phyloP scores from a whole-genome alignment of 2,329 filamentous ascomycete species.

The Amylocarpus encephaloides region DNA sequence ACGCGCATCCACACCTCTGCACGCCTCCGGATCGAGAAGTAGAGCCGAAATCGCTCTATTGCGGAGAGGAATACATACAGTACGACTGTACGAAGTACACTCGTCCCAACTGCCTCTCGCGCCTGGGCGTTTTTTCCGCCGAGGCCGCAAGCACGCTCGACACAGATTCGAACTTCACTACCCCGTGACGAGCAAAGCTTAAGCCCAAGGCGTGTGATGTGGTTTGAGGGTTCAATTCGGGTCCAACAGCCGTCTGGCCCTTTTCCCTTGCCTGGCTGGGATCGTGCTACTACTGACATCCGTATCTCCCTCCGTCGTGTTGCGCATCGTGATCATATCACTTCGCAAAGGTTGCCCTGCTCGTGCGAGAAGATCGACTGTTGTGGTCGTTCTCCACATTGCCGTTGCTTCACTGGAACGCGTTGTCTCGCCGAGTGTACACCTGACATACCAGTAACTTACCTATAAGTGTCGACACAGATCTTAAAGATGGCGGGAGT shows the following conservation, averaged over 20 bases:
- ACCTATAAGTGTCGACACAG: background rate
- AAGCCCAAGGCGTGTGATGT: background rate
- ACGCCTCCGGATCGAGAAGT: too few relatives aligned
- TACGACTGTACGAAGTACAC: background rate
- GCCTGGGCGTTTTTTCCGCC: background rate
- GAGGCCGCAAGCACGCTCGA: background rate
- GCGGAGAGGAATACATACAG: background rate
- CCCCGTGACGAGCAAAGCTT: background rate
- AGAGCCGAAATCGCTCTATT: too few relatives aligned
- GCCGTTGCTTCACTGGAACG: slow-evolving; percentile 1
- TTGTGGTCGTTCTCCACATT: background rate
- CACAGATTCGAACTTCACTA: background rate
- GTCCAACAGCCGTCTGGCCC: background rate
- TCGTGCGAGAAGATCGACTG: background rate
- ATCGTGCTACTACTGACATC: too few relatives aligned
- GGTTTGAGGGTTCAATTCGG: background rate
- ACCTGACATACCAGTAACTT: background rate
- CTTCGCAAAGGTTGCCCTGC: background rate
- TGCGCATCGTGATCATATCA: background rate
- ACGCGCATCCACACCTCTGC: too few relatives aligned
- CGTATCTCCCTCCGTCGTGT: too few relatives aligned
- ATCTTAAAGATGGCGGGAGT: background rate
- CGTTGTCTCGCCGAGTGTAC: slow-evolving; percentile 1
- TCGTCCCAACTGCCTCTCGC: background rate
- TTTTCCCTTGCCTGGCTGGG: background rate